Conservation (phyloP, 495 filamentous ascomycete genomes). For the Delitschia confertaspora region DNA sequence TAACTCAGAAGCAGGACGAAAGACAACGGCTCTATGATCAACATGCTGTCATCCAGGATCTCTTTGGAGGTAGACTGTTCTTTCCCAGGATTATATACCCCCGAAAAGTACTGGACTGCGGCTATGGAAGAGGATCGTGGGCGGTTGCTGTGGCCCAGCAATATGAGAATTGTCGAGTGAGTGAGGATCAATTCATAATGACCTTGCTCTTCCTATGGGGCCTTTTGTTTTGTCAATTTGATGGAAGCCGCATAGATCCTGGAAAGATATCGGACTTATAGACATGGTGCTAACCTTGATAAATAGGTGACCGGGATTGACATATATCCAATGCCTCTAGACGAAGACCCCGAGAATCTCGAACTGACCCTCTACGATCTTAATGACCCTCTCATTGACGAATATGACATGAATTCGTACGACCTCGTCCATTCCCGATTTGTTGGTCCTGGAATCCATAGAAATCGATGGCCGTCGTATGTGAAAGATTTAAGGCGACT, state of each 20-base stretch:
- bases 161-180: slow-evolving; percentile 66
- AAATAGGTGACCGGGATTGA: slow-evolving; percentile 28
- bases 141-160: slow-evolving; percentile 67
- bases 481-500: slow-evolving; percentile 65
- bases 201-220: too few species aligned
- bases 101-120: slow-evolving; percentile 34
- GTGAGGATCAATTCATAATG: slow-evolving; percentile 23
- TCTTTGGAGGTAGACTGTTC: slow-evolving; percentile 70
- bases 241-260: too few species aligned
- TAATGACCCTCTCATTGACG: slow-evolving; percentile 26
- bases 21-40: slow-evolving; percentile 63
- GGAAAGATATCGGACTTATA: too few species aligned
- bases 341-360: slow-evolving; percentile 24
- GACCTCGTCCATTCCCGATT: slow-evolving; percentile 84
- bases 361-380: slow-evolving; percentile 27
- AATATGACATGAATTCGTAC: slow-evolving; percentile 54
- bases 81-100: slow-evolving; percentile 64
- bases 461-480: slow-evolving; percentile 68
- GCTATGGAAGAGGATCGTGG: slow-evolving; percentile 53
- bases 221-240: too few species aligned
- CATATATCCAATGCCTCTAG: slow-evolving; percentile 20
- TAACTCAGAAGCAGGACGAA: slow-evolving; percentile 56
- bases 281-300: neutral
- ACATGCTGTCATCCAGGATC: slow-evolving; percentile 57
- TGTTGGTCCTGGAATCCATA: slow-evolving; percentile 69